Conservation (phyloP, 108 stramenopile genomes). For the Stephanodiscus minutulus region DNA sequence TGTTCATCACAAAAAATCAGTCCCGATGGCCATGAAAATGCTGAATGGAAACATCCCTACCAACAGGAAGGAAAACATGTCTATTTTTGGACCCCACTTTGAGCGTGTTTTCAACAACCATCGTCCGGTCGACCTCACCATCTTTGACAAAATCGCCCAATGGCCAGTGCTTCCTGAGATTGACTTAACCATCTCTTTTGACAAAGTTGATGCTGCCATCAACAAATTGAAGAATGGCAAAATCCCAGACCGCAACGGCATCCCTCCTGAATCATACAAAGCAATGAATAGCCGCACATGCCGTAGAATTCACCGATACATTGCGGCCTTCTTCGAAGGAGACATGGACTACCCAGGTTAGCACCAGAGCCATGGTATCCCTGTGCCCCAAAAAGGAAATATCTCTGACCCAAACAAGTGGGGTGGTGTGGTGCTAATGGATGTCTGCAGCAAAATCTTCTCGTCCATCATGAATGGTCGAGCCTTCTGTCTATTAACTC, state of each 20-base stretch:
- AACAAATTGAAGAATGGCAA: constrained; percentile 9
- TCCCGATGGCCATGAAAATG: no score
- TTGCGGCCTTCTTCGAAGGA: constrained; percentile 4
- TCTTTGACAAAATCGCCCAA: background rate
- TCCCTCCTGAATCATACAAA: constrained; percentile 17
- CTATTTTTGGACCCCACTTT: background rate
- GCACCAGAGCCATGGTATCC: background rate
- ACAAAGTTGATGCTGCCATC: background rate
- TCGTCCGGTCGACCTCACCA: no score
- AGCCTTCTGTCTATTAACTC: no score
- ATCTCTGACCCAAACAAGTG: constrained; percentile 7
- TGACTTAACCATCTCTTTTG: background rate
- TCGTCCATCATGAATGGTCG: no score
- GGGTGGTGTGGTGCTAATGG: no score
- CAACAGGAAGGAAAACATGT: background rate
- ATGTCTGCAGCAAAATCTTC: no score
- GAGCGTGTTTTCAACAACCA: background rate
- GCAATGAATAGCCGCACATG: background rate
- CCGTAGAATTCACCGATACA: background rate
- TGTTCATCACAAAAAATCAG: no score
- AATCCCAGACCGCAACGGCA: constrained; percentile 7
- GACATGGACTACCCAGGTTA: background rate
- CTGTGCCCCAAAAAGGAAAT: constrained; percentile 1
- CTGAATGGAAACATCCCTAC: background rate
- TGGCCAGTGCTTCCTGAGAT: no score